Evolutionary conservation across 768 basidiomycete genomes (phyloP), one percentile per base, ranked within the genome.

Genomic region (Pseudohyphozyma bogoriensis): DNA sequence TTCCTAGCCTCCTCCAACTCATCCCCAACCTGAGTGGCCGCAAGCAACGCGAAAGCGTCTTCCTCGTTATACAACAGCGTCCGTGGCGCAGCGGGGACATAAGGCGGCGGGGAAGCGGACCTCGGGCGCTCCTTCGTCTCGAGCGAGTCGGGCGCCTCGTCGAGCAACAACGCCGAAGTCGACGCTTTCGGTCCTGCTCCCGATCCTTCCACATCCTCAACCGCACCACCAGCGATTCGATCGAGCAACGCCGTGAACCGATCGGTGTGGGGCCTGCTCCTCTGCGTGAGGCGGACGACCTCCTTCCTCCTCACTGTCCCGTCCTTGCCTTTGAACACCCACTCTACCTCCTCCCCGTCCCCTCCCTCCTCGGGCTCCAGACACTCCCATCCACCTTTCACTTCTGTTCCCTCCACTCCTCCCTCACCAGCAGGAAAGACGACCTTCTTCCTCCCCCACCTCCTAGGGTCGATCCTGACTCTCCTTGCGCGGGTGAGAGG

Each of bases 41-140:
- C 57, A 10, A 46, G 31, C n/a, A 67, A 44, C 28, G 58, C 57
- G 39, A 61, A 64, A 2, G 62, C 60, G 55, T 67, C 66, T 26
- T 64, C 66, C 31, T 67, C 63, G 58, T 56, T 64, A 56, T 64
- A 67, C 28, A 67, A 55, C 3, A 67, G 51, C n/a, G 44, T 51
- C 26, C 66, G 56, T 3, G 62, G 60, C 1, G 62, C 62, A 10
- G 46, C 36, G 16, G 62, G 50, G 24, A 67, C 33, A 44, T 63
- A 67, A 1, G 62, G 65, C 12, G 65, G 65, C 1, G 65, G 66
- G 4, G 62, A 61, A 8, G 49, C 39, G 7, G 56, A 58, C 37
- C 45, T 32, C 37, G 45, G 26, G 28, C 54, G 46, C 33, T 31
- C 42, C 24, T 36, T 35, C 4, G 62, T 37, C 7, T 36, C 52